A percentile compares a stretch with the other conserved stretches of the same genome.
phyloP scores from a whole-genome alignment of 257 asterid genomes.

The Fraxinus anomala region DNA sequence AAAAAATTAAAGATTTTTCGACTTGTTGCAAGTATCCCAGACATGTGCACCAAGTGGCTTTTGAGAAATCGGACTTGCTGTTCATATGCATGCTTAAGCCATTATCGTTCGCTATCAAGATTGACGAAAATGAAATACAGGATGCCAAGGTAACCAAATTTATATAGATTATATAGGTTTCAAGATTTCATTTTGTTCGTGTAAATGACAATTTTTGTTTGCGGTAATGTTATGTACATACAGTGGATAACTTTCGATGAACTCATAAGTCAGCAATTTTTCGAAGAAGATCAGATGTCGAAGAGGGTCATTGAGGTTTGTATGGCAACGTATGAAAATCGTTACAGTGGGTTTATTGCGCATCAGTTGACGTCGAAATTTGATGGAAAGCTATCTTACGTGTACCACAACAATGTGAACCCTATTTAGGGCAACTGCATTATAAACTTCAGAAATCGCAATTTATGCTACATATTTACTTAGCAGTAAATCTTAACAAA shows the following conservation, averaged over 20 bases:
- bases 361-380: conserved; percentile 33
- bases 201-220: neutral
- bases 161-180: neutral
- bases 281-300: conserved; percentile 43
- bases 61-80: conserved; percentile 49
- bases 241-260: conserved; percentile 45
- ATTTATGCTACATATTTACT: too few relatives aligned
- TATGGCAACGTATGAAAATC: conserved; percentile 25
- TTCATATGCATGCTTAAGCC: conserved; percentile 54
- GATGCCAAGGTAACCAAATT: conserved; percentile 38
- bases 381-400: conserved; percentile 41
- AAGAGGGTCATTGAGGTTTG: conserved; percentile 39
- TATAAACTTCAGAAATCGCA: neutral
- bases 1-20: neutral
- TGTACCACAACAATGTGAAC: conserved; percentile 29
- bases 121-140: conserved; percentile 39
- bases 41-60: conserved; percentile 46
- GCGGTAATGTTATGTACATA: neutral
- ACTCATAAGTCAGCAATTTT: conserved; percentile 35
- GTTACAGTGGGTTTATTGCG: conserved; percentile 27
- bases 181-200: neutral
- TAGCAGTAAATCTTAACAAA: too few relatives aligned
- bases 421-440: neutral
- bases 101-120: conserved; percentile 35
- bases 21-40: conserved; percentile 5